A percentile compares a stretch with the other conserved stretches of the same genome.
These are phyloP conservation scores for Crithidia mellificae DNA, from an alignment of 208 protist species.

Conservation along the genomic window DNA sequence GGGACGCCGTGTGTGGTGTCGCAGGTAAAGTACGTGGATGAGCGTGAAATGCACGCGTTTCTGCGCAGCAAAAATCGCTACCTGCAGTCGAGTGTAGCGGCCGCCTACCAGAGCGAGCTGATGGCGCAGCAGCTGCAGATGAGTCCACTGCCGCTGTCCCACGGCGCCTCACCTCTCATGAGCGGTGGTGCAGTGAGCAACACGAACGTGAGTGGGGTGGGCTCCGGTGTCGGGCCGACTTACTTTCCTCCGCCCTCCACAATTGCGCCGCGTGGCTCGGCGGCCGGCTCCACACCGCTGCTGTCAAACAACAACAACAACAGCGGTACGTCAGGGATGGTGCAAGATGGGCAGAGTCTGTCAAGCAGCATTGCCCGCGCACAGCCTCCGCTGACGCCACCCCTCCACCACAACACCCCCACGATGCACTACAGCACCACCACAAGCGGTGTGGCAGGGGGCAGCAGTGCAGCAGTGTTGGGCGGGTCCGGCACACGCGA, in stretches of 20 bases:
- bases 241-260: slow-evolving; percentile 8
- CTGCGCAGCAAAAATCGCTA: slow-evolving; percentile 23
- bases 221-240: neutral
- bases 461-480: neutral
- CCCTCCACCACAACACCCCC: neutral
- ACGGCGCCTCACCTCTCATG: slow-evolving; percentile 8
- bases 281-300: neutral
- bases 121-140: slow-evolving; percentile 18
- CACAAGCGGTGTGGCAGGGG: neutral
- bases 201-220: neutral
- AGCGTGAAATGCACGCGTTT: slow-evolving; percentile 31
- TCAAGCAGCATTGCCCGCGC: neutral
- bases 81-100: slow-evolving; percentile 17
- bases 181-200: neutral
- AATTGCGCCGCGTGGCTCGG: neutral
- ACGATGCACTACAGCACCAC: slow-evolving; percentile 3
- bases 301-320: neutral
- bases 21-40: slow-evolving; percentile 62
- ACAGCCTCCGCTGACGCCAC: neutral
- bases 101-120: slow-evolving; percentile 12
- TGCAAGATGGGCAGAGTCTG: neutral
- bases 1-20: slow-evolving; percentile 90
- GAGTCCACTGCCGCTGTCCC: neutral
- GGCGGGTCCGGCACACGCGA: neutral
- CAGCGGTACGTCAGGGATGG: no score